Evolutionary conservation across 495 filamentous ascomycete species (phyloP).

Genomic region (Paragyromitra xinjiangensis): DNA sequence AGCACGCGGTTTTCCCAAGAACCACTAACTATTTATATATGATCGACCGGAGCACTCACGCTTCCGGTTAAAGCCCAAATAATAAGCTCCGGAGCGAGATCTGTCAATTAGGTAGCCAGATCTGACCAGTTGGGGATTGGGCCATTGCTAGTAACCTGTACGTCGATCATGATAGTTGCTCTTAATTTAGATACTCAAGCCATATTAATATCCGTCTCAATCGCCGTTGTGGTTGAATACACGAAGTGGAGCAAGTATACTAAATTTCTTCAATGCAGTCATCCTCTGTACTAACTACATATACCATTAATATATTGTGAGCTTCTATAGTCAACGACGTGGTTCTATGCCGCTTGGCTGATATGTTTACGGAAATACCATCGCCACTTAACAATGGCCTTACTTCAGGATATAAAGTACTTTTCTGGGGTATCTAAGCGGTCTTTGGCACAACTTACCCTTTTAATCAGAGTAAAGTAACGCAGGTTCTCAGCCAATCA

Average conservation of each 20-base stretch:
- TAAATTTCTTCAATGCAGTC: neutral
- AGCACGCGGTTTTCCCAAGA: too few species aligned
- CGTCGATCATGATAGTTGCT: neutral
- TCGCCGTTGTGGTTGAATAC: neutral
- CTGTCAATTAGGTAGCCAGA: neutral
- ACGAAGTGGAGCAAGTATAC: neutral
- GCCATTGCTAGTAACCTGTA: neutral
- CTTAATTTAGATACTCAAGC: neutral
- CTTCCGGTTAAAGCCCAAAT: neutral
- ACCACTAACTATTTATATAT: slow-evolving; percentile 5
- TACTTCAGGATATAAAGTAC: neutral
- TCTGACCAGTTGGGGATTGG: neutral
- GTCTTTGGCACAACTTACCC: neutral
- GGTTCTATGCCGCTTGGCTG: neutral
- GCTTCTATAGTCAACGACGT: neutral
- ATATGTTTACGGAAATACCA: neutral
- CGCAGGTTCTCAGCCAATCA: neutral
- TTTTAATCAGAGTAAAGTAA: neutral
- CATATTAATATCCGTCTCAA: neutral
- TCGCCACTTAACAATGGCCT: neutral
- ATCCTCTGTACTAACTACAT: neutral
- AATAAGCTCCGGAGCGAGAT: neutral
- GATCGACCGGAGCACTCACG: slow-evolving; percentile 1
- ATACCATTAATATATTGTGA: neutral
- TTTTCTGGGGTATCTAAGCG: neutral